Evolutionary conservation across 1,284 basidiomycete genomes (phyloP).

Genomic region (Apiotrichum akiyoshidainum): DNA sequence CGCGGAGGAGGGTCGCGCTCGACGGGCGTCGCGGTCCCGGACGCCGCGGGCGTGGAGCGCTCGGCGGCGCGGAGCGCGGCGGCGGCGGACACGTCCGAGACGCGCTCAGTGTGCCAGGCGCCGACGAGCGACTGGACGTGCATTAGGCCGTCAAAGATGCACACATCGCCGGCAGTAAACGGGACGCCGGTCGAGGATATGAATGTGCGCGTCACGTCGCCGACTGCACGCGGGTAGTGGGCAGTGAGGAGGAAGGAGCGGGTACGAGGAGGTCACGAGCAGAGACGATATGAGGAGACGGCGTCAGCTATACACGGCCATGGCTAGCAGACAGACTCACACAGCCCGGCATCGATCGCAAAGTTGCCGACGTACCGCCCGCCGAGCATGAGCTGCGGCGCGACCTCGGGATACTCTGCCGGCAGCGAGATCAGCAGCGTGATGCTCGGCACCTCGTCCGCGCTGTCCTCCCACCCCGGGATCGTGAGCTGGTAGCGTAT

Average conservation of each 20-base stretch:
- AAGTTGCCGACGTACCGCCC: slow-evolving; percentile 79
- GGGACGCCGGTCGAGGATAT: slow-evolving; percentile 72
- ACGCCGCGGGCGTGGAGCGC: not conserved
- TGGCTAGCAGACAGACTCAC: slow-evolving; percentile 33
- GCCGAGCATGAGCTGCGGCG: slow-evolving; percentile 79
- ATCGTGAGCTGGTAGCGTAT: slow-evolving; percentile 66
- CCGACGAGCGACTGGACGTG: slow-evolving; percentile 66
- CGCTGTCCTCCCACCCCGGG: slow-evolving; percentile 44
- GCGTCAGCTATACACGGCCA: no score
- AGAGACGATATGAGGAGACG: not conserved
- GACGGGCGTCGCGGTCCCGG: not conserved
- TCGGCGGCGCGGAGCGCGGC: slow-evolving; percentile 54
- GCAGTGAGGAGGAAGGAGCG: no score
- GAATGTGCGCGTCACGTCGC: slow-evolving; percentile 73
- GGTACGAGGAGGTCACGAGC: no score
- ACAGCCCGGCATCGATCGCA: slow-evolving; percentile 41
- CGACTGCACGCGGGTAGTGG: slow-evolving; percentile 52
- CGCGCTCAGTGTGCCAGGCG: slow-evolving; percentile 66
- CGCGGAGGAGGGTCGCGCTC: no score
- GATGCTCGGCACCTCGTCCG: slow-evolving; percentile 54
- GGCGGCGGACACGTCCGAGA: slow-evolving; percentile 59
- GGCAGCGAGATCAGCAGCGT: slow-evolving; percentile 71
- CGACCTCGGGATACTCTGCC: slow-evolving; percentile 64
- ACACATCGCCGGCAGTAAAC: slow-evolving; percentile 69
- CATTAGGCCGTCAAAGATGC: slow-evolving; percentile 84